These are phyloP conservation scores for Colletotrichum sp. DNA, from an alignment of 2,329 filamentous ascomycete species.

Conservation along the genomic window DNA sequence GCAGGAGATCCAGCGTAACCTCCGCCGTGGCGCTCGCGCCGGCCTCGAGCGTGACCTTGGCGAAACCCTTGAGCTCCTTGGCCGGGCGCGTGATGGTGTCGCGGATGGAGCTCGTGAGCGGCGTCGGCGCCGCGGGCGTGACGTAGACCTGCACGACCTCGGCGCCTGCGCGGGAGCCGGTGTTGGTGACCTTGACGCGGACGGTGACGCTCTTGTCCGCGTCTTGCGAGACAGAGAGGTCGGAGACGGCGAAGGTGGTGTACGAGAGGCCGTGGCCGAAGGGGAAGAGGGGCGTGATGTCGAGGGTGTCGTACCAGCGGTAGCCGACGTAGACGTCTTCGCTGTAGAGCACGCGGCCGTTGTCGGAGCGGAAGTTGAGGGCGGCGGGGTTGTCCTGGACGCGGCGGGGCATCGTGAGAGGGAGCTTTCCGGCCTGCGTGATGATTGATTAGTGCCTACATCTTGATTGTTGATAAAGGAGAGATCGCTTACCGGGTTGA, in stretches of 20 bases:
- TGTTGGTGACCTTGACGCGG: slow-evolving; percentile 52
- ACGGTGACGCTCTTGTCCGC: slow-evolving; percentile 23
- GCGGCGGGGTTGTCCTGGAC: slow-evolving; percentile 73
- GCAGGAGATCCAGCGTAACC: slow-evolving; percentile 35
- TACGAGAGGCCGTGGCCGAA: slow-evolving; percentile 75
- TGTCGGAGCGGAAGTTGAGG: slow-evolving; percentile 69
- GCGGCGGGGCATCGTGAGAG: slow-evolving; percentile 69
- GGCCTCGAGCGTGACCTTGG: slow-evolving; percentile 42
- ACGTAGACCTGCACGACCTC: slow-evolving; percentile 37
- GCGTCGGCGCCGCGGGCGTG: slow-evolving; percentile 26
- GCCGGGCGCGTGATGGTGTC: slow-evolving; percentile 36
- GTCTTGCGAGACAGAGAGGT: slow-evolving; percentile 43
- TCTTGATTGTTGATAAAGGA: accelerated
- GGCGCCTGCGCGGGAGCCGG: slow-evolving; percentile 27
- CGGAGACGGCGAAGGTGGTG: slow-evolving; percentile 63
- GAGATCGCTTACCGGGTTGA: slow-evolving; percentile 40
- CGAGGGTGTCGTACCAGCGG: slow-evolving; percentile 65
- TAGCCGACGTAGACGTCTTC: slow-evolving; percentile 79
- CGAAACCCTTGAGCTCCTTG: slow-evolving; percentile 50
- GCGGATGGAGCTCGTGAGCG: slow-evolving; percentile 20
- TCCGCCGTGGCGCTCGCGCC: slow-evolving; percentile 35
- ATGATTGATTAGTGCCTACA: neutral
- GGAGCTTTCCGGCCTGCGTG: slow-evolving; percentile 72
- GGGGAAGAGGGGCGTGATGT: slow-evolving; percentile 60
- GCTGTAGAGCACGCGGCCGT: slow-evolving; percentile 70